Evolutionary conservation across 192 early-diverging fungal species (phyloP), one percentile per base, ranked within the genome.

Genomic region (Podila verticillata): DNA sequence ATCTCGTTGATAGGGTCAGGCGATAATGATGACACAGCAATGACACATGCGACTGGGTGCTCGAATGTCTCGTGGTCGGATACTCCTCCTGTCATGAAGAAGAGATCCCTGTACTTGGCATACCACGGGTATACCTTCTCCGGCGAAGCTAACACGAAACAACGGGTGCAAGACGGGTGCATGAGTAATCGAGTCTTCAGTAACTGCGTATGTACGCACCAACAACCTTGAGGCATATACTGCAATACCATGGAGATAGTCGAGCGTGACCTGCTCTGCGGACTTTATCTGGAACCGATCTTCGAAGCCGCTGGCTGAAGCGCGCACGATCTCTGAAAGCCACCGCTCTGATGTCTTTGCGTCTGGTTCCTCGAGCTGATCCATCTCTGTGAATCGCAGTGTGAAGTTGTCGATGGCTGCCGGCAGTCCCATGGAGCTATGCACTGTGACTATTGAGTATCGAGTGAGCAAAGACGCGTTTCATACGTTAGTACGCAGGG

Each of bases 41-140:
- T 85, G 87, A 96, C 80, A 74, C 95, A 94, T 32, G 95, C 96
- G 6, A 98, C 92, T 2, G 98, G 98, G 82, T 98, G 96, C 54
- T 95, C 92, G 73, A 99, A 98, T 7, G 95, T 91, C 75, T 97
- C 96, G 68, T 98, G 96, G 70, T 98, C 96, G 1, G 94, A 91
- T 12, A 90, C 83, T 17, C 91, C 93, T 71, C 87, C 86, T 31
- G 86, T 83, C 66, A 82, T 83, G 22, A 91, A 87, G 31, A 94
- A 72, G 17, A 85, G 70, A 44, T 91, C 74, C 24, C 94, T 85
- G 81, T 95, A 97, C 68, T 86, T 70, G 15, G 88, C 70, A 83
- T 96, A 98, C 96, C 96, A 97, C 20, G 97, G 97, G 19, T 92
- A 91, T 10, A 92, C 60, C 8, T 86, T 74, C 54, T 90, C 88